Evolutionary conservation across 129 eudicot species (phyloP).

Genomic region (Arctium lappa): DNA sequence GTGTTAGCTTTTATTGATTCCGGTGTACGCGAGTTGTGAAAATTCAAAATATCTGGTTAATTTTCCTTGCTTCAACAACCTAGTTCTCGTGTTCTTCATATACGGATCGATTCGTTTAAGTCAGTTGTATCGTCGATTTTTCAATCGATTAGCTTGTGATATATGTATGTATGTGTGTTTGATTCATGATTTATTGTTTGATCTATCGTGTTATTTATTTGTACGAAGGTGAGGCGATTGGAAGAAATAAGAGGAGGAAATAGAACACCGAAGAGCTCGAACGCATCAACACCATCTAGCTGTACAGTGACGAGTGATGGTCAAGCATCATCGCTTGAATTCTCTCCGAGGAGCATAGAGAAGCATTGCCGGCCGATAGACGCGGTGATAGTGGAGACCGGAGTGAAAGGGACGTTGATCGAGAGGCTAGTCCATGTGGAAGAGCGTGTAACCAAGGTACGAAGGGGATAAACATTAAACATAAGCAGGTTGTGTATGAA

Average conservation of each 20-base stretch:
- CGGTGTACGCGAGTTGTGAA: neutral
- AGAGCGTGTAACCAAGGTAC: conserved; percentile 61
- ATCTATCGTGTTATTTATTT: neutral
- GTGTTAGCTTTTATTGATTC: no score
- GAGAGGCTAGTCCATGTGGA: conserved; percentile 60
- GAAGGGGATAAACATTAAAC: no score
- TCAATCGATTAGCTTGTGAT: neutral
- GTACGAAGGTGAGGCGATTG: conserved; percentile 51
- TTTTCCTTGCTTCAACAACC: neutral
- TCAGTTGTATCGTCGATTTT: neutral
- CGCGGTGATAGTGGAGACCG: conserved; percentile 58
- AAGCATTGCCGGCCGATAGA: conserved; percentile 71
- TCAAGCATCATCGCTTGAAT: conserved; percentile 42
- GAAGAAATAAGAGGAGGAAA: conserved; percentile 46
- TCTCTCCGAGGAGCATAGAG: conserved; percentile 61
- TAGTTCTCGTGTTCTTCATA: neutral
- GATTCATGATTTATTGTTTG: neutral
- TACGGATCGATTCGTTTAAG: neutral
- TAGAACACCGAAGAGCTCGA: conserved; percentile 66
- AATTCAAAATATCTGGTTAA: neutral
- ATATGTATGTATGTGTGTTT: neutral
- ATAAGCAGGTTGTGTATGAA: neutral
- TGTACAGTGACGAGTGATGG: conserved; percentile 50
- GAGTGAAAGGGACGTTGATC: conserved; percentile 52
- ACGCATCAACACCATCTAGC: conserved; percentile 55